Percentiles rank a stretch among this genome's conserved stretches.
phyloP scores from a whole-genome alignment of 352 stramenopile genomes.

The Phytophthora podocarpi region DNA sequence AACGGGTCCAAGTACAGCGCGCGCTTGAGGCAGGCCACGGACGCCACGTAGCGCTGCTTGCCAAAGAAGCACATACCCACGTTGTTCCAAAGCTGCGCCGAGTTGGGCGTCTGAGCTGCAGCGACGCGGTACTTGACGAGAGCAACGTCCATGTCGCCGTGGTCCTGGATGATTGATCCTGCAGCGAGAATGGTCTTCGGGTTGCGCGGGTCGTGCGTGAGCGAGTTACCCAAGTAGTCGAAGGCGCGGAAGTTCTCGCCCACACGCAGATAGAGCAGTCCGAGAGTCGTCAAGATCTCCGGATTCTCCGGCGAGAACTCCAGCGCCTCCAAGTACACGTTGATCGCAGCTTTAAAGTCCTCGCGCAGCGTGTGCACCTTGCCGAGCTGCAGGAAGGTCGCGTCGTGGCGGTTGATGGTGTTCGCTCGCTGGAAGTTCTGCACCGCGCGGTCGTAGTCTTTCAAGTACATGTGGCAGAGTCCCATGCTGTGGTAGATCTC shows the following conservation, averaged over 20 bases:
- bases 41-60: conserved; percentile 87
- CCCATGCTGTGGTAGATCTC: conserved; percentile 94
- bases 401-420: conserved; percentile 91
- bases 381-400: conserved; percentile 92
- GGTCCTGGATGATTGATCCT: conserved; percentile 94
- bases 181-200: conserved; percentile 93
- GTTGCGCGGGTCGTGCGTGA: conserved; percentile 92
- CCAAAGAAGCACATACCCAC: conserved; percentile 96
- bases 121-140: conserved; percentile 95
- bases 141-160: conserved; percentile 93
- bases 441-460: conserved; percentile 90
- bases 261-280: conserved; percentile 89
- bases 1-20: conserved; percentile 94
- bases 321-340: conserved; percentile 91
- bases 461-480: conserved; percentile 92
- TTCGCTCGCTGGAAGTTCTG: conserved; percentile 92
- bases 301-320: conserved; percentile 94
- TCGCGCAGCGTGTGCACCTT: conserved; percentile 87
- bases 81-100: conserved; percentile 95
- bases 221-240: conserved; percentile 93
- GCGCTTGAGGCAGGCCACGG: conserved; percentile 91
- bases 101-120: conserved; percentile 91
- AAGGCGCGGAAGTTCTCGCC: conserved; percentile 93
- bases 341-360: conserved; percentile 88
- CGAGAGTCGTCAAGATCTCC: conserved; percentile 91